Evolutionary conservation across 129 eudicot genomes (phyloP), one percentile per base, ranked within the genome.

Genomic region (Centella asiatica): DNA sequence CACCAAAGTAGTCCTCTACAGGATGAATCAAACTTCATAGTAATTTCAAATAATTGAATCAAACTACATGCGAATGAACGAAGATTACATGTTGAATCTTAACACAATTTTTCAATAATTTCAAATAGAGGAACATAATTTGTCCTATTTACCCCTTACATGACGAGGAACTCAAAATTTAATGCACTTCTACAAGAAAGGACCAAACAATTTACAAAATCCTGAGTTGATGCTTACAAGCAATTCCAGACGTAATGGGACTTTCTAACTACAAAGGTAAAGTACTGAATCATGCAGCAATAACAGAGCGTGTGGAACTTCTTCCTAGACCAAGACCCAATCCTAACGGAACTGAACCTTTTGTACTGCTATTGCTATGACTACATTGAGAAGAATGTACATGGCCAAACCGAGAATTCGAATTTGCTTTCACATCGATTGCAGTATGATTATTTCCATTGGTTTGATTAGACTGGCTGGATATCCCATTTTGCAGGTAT

Each of bases 361-460:
- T 61, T 71, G 60, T 82, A 29, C 55, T 72, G 19, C 71, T 58
- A 54, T 71, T 70, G 24, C 72, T 80, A 68, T 87, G 96, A 62
- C 80, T 75, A 78, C 99, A 84, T 12, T 81, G 74, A 6, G 95
- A 82, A 40, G 96, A 85, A 85, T 92, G 98, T 58, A 67, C 70
- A 48, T 84, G 90, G 29, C 55, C 81, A n/a, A 76, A 73, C 17
- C 64, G 76, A 11, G 40, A 40, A 32, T 58, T 58, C 14, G 80
- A 10, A 27, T 81, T 79, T 17, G 72, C 68, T 26, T 60, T 77
- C 72, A 87, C 69, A 68, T 87, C 83, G 34, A 93, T 58, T 36
- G 60, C 78, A 7, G 65, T 51, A 57, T 87, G 95, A 25, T 60
- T 69, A 59, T 76, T 76, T 65, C 98, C 94, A 69, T 80, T 84